Conservation (phyloP, 164 flowering plant genomes). For the Litsea cubeba region DNA sequence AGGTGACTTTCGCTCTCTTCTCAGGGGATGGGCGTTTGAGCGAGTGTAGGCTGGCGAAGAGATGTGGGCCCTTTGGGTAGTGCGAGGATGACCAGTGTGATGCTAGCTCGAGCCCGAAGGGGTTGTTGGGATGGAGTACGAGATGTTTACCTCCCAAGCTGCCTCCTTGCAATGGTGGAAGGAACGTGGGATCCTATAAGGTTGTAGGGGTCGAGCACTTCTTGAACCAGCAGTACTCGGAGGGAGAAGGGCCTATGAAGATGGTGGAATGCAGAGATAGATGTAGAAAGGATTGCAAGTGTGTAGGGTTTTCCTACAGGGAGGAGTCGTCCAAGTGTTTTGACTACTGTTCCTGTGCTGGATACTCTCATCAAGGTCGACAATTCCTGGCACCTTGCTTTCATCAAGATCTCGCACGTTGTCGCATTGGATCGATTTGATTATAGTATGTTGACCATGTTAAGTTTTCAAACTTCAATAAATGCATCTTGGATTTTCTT, state of each 20-base stretch:
- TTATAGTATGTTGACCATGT: too few relatives aligned
- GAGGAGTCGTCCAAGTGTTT: slow-evolving; percentile 19
- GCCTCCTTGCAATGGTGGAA: slow-evolving; percentile 8
- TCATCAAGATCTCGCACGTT: slow-evolving; percentile 11
- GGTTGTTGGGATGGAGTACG: slow-evolving; percentile 25
- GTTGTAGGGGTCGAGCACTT: slow-evolving; percentile 29
- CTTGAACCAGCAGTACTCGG: slow-evolving; percentile 9
- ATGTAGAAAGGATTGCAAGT: slow-evolving; percentile 34
- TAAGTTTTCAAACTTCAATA: too few relatives aligned
- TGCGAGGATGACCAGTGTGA: slow-evolving; percentile 27
- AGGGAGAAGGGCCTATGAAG: slow-evolving; percentile 19
- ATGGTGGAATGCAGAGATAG: slow-evolving; percentile 19
- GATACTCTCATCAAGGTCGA: slow-evolving; percentile 19
- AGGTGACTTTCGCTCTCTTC: slow-evolving; percentile 21
- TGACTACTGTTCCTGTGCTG: slow-evolving; percentile 15
- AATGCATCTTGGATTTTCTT: too few relatives aligned
- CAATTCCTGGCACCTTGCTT: slow-evolving; percentile 18
- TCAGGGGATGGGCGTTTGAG: slow-evolving; percentile 2
- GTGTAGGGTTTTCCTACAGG: slow-evolving; percentile 28
- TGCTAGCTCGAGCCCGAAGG: slow-evolving; percentile 23
- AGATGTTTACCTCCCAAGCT: slow-evolving; percentile 19
- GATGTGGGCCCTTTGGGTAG: slow-evolving; percentile 31
- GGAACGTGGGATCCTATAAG: slow-evolving; percentile 14
- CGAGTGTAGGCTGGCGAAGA: slow-evolving; percentile 25
- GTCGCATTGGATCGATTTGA: too few relatives aligned